These are phyloP conservation scores for Yarrowia keelungensis DNA, from an alignment of 805 yeast genomes.

Conservation along the genomic window DNA sequence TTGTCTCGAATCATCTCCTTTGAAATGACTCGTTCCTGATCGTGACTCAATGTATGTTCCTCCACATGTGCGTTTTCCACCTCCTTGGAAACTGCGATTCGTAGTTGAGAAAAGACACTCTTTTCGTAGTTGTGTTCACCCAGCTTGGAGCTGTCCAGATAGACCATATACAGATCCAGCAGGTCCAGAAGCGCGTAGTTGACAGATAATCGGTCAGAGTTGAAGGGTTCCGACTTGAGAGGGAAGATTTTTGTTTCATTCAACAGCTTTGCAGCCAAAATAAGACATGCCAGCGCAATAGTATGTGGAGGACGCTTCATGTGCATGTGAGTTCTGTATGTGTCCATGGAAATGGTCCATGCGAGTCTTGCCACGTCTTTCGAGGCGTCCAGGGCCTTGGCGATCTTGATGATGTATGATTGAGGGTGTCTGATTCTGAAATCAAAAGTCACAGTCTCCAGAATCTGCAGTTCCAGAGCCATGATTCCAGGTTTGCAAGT, in stretches of 20 bases:
- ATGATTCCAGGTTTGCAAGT: slow-evolving; percentile 55
- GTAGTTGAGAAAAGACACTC: slow-evolving; percentile 23
- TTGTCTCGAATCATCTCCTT: slow-evolving; percentile 30
- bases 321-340: slow-evolving; percentile 70
- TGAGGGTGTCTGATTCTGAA: slow-evolving; percentile 74
- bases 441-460: slow-evolving; percentile 82
- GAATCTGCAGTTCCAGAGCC: slow-evolving; percentile 69
- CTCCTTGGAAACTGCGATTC: slow-evolving; percentile 35
- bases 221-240: slow-evolving; percentile 46
- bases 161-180: slow-evolving; percentile 66
- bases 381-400: slow-evolving; percentile 54
- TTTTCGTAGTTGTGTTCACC: slow-evolving; percentile 46
- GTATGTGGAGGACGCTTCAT: slow-evolving; percentile 77
- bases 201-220: slow-evolving; percentile 46
- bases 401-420: slow-evolving; percentile 65
- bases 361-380: slow-evolving; percentile 56
- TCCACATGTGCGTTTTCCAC: slow-evolving; percentile 56
- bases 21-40: background rate
- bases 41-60: slow-evolving; percentile 47
- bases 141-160: slow-evolving; percentile 59
- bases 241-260: slow-evolving; percentile 48
- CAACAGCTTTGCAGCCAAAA: slow-evolving; percentile 61
- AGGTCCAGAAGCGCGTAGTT: slow-evolving; percentile 63
- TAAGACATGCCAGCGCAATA: slow-evolving; percentile 71
- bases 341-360: slow-evolving; percentile 81